Conservation (phyloP, 768 basidiomycete genomes). For the Amanita brunnescens region DNA sequence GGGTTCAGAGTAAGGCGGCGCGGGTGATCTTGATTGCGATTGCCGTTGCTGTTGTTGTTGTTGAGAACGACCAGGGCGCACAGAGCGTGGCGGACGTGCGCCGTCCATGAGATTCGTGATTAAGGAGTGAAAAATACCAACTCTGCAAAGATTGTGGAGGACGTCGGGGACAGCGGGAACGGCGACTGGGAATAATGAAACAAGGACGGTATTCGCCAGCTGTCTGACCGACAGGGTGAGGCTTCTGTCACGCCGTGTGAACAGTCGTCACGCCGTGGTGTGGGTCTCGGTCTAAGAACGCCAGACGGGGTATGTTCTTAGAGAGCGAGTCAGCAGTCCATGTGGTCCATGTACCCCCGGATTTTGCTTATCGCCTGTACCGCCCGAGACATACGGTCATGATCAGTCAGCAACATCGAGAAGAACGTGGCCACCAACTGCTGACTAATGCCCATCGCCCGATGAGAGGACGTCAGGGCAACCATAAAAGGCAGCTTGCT, state of each 20-base stretch:
- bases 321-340: too few species aligned
- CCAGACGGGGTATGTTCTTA: too few species aligned
- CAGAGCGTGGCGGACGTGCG: slow-evolving; percentile 45
- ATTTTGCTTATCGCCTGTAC: neutral
- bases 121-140: slow-evolving; percentile 3
- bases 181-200: slow-evolving; percentile 3
- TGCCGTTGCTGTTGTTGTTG: slow-evolving; percentile 14
- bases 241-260: neutral
- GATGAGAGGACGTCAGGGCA: neutral
- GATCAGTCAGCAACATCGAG: neutral
- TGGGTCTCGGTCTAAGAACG: too few species aligned
- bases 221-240: neutral
- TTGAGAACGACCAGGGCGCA: slow-evolving; percentile 34
- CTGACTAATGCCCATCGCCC: slow-evolving; percentile 1
- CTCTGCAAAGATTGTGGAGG: slow-evolving; percentile 5
- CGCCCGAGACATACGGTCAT: neutral
- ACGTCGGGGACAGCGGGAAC: slow-evolving; percentile 10
- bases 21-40: slow-evolving; percentile 28
- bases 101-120: slow-evolving; percentile 25
- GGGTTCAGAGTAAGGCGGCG: slow-evolving; percentile 29
- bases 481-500: neutral
- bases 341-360: too few species aligned
- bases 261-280: neutral
- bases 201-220: neutral
- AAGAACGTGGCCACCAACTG: neutral